Conservation (phyloP, 1,284 basidiomycete genomes). For the Tylopilus sp. region DNA sequence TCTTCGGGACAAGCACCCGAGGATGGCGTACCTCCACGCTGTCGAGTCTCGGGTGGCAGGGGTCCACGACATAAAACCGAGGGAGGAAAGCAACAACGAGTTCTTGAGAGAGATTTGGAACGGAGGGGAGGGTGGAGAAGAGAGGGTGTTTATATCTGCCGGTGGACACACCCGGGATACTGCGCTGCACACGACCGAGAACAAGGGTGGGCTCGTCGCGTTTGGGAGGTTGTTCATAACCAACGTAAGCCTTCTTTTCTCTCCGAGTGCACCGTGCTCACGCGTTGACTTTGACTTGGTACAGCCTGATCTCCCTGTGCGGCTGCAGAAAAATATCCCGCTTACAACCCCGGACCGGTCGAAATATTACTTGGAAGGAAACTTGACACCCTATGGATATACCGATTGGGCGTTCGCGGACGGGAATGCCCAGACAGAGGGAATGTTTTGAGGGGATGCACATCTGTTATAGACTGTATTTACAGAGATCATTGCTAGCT, state of each 20-base stretch:
- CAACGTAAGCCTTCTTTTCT: neutral
- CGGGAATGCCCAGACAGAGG: neutral
- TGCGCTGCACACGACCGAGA: constrained; percentile 13
- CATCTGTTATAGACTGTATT: no score
- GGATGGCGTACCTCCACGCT: constrained; percentile 57
- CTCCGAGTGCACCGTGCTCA: neutral
- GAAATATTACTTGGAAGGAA: neutral
- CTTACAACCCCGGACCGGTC: neutral
- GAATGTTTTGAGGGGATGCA: no score
- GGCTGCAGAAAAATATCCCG: neutral
- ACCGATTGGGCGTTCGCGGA: neutral
- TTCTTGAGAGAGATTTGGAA: constrained; percentile 35
- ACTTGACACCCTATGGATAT: neutral
- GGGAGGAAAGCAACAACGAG: constrained; percentile 7
- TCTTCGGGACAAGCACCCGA: constrained; percentile 31
- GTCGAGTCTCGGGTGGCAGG: constrained; percentile 43
- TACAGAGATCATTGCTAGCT: no score
- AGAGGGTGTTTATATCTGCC: constrained; percentile 43
- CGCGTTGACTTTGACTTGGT: neutral
- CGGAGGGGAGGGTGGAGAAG: constrained; percentile 15
- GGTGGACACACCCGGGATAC: constrained; percentile 34
- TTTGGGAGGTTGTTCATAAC: neutral
- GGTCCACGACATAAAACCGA: neutral
- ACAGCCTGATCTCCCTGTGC: neutral
- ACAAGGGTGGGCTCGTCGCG: constrained; percentile 12